Evolutionary conservation across 768 basidiomycete genomes (phyloP), one percentile per base, ranked within the genome.

Genomic region (Mycena rosella): DNA sequence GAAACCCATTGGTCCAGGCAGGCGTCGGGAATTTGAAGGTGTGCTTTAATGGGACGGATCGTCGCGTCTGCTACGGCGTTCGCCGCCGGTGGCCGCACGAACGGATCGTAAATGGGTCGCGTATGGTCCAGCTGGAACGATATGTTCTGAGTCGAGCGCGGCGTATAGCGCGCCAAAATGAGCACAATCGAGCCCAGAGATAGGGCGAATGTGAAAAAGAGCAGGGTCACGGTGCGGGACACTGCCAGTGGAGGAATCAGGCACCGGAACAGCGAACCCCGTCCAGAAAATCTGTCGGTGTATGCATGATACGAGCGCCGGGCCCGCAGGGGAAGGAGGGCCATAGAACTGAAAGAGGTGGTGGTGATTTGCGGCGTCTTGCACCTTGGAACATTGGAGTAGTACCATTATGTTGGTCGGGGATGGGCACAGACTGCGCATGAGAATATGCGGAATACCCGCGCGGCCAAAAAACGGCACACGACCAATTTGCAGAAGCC

Each of bases 1-100:
- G 68, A 29, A 18, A 72, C 38, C 71, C 71, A 72, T 32, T 63
- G 34, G 15, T 72, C 71, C 7, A 72, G 44, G 32, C 71, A 72
- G 11, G 51, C 52, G 48, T 69, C 64, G 2, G 71, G 57, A 36
- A 72, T 69, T 11, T 15, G 32, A 18, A 40, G 29, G 45, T 72
- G 71, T 2, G 67, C 64, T 11, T 49, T 27, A 20, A 72, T 67
- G 8, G 71, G 68, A 9, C 71, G 68, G 27, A 72, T 54, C 29
- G 55, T 60, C 38, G 61, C 22, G 54, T 72, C 64, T 10, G 71
- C 71, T 18, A 72, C 45, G 13, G 53, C 60, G 18, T 69, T 61
- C 6, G 71, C 63, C 14, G 67, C 56, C 5, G 64, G 40, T 24
- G 64, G 71, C 18, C 56, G 64, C 10, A 45, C 57, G 53, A 72